Evolutionary conservation across 2,329 filamentous ascomycete genomes (phyloP).

Genomic region (Aspergillus neoniger): DNA sequence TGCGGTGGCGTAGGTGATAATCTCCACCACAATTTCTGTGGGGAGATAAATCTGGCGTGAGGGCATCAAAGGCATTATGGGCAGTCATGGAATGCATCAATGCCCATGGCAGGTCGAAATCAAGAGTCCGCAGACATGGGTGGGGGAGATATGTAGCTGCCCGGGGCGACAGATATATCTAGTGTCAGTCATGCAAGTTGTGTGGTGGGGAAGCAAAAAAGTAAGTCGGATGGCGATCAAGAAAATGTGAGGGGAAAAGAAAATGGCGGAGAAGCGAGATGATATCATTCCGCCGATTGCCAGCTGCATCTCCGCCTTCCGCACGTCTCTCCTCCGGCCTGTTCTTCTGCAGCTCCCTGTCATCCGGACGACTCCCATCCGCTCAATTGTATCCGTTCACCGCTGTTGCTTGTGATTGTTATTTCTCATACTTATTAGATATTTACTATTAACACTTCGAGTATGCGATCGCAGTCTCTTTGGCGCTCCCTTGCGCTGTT

Average conservation of each 20-base stretch:
- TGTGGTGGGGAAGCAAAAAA: constrained; percentile 1
- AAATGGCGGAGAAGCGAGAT: constrained; percentile 3
- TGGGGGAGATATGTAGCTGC: not conserved
- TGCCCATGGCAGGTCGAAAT: constrained; percentile 11
- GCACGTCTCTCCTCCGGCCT: not conserved
- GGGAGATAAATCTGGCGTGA: constrained; percentile 48
- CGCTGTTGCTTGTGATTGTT: not conserved
- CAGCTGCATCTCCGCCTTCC: not conserved
- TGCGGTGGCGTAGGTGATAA: constrained; percentile 48
- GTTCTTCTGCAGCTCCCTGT: not conserved
- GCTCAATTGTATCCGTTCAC: not conserved
- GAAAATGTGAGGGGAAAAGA: not conserved
- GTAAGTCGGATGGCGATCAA: not conserved
- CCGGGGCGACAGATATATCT: not conserved
- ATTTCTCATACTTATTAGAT: not conserved
- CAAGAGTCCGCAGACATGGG: not conserved
- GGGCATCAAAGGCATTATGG: constrained; percentile 23
- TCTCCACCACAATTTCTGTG: constrained; percentile 55
- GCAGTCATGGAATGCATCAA: constrained; percentile 15
- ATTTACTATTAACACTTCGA: not conserved
- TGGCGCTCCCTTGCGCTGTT: constrained; percentile 31
- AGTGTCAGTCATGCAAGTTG: not conserved
- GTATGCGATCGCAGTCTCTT: constrained; percentile 30
- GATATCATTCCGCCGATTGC: constrained; percentile 11
- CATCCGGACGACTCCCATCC: not conserved